Evolutionary conservation across 495 filamentous ascomycete genomes (phyloP).

Genomic region (Thermochaetoides thermophila): DNA sequence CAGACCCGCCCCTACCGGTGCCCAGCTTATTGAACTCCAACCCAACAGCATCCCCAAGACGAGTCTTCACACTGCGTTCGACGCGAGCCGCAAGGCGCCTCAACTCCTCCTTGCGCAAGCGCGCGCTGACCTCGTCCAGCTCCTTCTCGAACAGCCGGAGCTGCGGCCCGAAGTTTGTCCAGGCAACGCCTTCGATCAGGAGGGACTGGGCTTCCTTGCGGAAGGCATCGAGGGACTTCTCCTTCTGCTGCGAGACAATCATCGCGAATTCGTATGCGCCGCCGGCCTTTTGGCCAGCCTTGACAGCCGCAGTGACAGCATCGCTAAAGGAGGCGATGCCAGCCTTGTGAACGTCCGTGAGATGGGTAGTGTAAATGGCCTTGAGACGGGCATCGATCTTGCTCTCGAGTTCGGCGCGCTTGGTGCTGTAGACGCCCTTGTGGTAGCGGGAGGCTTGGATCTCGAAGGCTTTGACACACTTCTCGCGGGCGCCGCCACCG

Average conservation of each 20-base stretch:
- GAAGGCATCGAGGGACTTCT: conserved; percentile 57
- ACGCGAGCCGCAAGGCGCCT: conserved; percentile 75
- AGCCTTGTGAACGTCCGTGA: conserved; percentile 73
- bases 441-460: conserved; percentile 84
- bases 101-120: conserved; percentile 88
- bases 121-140: conserved; percentile 67
- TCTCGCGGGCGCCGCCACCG: conserved; percentile 57
- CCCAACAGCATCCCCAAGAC: conserved; percentile 74
- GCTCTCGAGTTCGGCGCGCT: conserved; percentile 66
- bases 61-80: conserved; percentile 81
- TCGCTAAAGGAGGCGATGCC: conserved; percentile 82
- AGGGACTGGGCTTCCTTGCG: conserved; percentile 60
- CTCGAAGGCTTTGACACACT: conserved; percentile 71
- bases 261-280: conserved; percentile 84
- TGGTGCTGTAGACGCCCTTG: conserved; percentile 80
- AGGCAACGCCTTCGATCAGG: conserved; percentile 59
- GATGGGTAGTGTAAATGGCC: conserved; percentile 71
- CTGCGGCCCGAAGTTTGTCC: conserved; percentile 54
- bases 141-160: conserved; percentile 54
- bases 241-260: conserved; percentile 75
- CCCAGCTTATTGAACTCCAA: conserved; percentile 91
- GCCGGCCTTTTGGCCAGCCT: conserved; percentile 80
- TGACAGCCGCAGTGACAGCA: conserved; percentile 60
- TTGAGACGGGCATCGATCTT: conserved; percentile 82
- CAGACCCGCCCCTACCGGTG: conserved; percentile 64